Evolutionary conservation across 2,329 filamentous ascomycete genomes (phyloP), one percentile per base, ranked within the genome.

Genomic region (Colletotrichum viniferum): DNA sequence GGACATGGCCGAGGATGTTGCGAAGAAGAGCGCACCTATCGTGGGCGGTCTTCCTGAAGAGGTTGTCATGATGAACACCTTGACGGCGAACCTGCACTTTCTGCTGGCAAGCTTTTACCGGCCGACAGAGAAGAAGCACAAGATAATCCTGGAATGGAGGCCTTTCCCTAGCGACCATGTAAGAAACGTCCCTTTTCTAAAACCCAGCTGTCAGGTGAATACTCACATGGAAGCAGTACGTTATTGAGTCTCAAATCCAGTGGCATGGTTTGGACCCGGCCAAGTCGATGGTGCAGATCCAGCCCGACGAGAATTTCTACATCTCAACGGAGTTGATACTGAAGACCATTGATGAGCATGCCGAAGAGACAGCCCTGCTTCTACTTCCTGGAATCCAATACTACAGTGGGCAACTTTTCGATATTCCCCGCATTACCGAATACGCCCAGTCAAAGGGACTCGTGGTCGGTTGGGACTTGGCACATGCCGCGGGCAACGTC

Each of bases 111-210:
- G 93, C 84, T 97, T 98, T 85, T 98, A 96, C 85, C 88, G 86
- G 69, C 95, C 95, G 0, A 93, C 89, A 0, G 81, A 88, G 85
- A 84, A 84, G 78, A 83, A 87, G 52, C 93, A 94, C 85, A 97
- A 96, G 86, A 94, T 98, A 77, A 94, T 97, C 68, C 88, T 96
- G n/a, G 95, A 98, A 83, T 95, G 94, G 84, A 96, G 96, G 81
- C 95, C 96, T 0, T 98, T 98, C 79, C 96, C 96, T 1, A 96
- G 94, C 83, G 96, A 98, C 81, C 92, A 94, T 83, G 92, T 92
- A 87, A 80, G 86, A 80, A 18, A 77, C 21, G 70, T 32, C 26
- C 28, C 14, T n/a, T 32, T 28, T 12, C 34, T 6, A 16, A n/a
- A 36, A 18, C 13, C 48, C 73, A 18, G 68, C 16, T 2, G n/a